Conservation (phyloP, 1,284 basidiomycete species). For the Phellinidium pouzarii region DNA sequence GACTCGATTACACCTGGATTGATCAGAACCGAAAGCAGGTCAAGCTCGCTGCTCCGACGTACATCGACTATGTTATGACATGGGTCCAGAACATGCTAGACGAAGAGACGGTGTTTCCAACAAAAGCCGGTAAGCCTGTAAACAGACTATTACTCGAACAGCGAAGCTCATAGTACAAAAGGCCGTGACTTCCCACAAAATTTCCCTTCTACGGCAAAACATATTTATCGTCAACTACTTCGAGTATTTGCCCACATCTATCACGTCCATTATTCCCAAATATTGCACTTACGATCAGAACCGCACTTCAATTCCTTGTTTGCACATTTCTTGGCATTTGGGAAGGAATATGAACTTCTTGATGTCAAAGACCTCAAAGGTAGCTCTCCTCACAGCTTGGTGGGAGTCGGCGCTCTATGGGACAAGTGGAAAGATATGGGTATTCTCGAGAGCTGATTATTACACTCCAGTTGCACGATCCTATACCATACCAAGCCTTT, state of each 20-base stretch:
- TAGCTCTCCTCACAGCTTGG: conserved; percentile 41
- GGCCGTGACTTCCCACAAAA: conserved; percentile 87
- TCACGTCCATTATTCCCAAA: conserved; percentile 88
- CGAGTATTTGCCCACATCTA: conserved; percentile 98
- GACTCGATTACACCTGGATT: conserved; percentile 97
- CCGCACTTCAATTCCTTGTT: conserved; percentile 98
- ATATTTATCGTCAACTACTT: conserved; percentile 94
- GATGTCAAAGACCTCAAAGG: conserved; percentile 88
- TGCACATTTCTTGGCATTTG: conserved; percentile 93
- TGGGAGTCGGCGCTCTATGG: conserved; percentile 81
- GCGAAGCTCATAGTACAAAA: conserved; percentile 29
- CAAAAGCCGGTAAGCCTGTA: conserved; percentile 69
- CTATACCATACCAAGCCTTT: no score
- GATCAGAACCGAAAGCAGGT: conserved; percentile 93
- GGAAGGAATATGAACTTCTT: conserved; percentile 87
- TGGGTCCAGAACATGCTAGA: conserved; percentile 94
- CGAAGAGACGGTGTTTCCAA: conserved; percentile 92
- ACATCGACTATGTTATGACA: conserved; percentile 99
- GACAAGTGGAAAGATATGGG: conserved; percentile 87
- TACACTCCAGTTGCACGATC: no score
- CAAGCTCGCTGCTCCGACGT: conserved; percentile 90
- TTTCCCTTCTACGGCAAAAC: conserved; percentile 91
- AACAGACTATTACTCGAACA: conserved; percentile 3
- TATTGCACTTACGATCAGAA: conserved; percentile 91
- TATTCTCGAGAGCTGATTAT: conserved; percentile 42